Base-by-base conservation (phyloP, 2,329 filamentous ascomycete genomes). In the Calonectria naviculata region DNA sequence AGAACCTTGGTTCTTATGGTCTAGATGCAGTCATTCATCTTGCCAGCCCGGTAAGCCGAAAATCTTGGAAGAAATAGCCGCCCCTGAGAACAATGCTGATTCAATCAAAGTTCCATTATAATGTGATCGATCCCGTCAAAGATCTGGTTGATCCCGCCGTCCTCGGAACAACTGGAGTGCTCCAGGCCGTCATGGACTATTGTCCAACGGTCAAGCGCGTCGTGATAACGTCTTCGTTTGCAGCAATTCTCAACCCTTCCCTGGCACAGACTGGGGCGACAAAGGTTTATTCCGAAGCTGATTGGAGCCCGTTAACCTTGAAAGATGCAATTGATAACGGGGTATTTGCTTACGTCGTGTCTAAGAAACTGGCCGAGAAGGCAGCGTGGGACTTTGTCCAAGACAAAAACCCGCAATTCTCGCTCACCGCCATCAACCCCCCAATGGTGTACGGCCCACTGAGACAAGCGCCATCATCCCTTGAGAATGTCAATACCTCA, bases 171-270 rank as follows among this genome's bases (percentile, higher is more conserved):
- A 56, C 60, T 26, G 31, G 41, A 7, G 21, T 71, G 8, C 61
- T 71, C 12, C 24, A 56, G 26, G 61, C 49, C 6, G 38, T 71
- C 21, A n/a, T 15, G 29, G 49, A 36, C 3, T 56, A 19, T 9
- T 56, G 38, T 21, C 70, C 70, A 26, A 61, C 41, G 6, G 83
- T 87, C 26, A 82, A 80, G 73, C 80, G 82, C 21, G 80, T 87
- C 5, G 83, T 88, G 31, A 78, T 87, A 7, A 87, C 85, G 9
- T 85, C 84, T 38, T 87, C 85, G 4, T 85, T 87, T 67, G 86
- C 85, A 2, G 76, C 84, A 15, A 82, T 87, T 17, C 26, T 84
- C 19, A 81, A 88, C 73, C 54, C 24, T 4, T 54, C 46, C 6
- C 31, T 46, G 5, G 56, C 56, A 26, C 67, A 79, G 19, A 78